phyloP scores from a whole-genome alignment of 78 protist genomes.

The Chrysochromulina tobinii region DNA sequence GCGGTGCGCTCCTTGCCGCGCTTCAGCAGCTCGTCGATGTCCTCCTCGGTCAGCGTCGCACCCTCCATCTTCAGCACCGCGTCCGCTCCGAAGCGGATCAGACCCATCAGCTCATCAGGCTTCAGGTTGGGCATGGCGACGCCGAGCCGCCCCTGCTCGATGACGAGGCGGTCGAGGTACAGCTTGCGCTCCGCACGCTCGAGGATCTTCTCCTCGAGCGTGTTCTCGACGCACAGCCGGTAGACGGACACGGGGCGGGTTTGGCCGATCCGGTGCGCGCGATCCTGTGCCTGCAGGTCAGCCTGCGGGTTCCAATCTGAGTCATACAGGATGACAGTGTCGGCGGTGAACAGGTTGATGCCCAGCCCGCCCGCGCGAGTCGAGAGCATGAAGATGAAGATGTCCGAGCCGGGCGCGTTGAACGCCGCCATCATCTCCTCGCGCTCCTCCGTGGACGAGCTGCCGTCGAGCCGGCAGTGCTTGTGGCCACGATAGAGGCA shows the following conservation, averaged over 20 bases:
- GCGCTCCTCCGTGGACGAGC: conserved; percentile 76
- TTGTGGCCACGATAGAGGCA: neutral
- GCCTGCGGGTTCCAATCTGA: conserved; percentile 77
- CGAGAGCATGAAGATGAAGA: conserved; percentile 60
- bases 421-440: conserved; percentile 30
- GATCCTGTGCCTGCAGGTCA: conserved; percentile 61
- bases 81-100: conserved; percentile 24
- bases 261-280: conserved; percentile 63
- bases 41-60: conserved; percentile 32
- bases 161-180: conserved; percentile 93
- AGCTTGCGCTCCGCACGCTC: conserved; percentile 94
- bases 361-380: conserved; percentile 81
- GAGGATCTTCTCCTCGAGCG: conserved; percentile 95
- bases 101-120: neutral
- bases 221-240: conserved; percentile 78
- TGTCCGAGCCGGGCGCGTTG: conserved; percentile 20
- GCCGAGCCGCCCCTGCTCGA: conserved; percentile 91
- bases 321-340: conserved; percentile 67
- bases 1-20: conserved; percentile 44
- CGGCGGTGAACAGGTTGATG: conserved; percentile 62
- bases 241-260: conserved; percentile 69
- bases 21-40: conserved; percentile 74
- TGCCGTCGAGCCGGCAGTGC: conserved; percentile 69
- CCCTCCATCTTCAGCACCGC: neutral
- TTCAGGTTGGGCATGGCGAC: too few relatives aligned